phyloP scores from a whole-genome alignment of 31 red algal genomes.

The Asparagopsis taxiformis region DNA sequence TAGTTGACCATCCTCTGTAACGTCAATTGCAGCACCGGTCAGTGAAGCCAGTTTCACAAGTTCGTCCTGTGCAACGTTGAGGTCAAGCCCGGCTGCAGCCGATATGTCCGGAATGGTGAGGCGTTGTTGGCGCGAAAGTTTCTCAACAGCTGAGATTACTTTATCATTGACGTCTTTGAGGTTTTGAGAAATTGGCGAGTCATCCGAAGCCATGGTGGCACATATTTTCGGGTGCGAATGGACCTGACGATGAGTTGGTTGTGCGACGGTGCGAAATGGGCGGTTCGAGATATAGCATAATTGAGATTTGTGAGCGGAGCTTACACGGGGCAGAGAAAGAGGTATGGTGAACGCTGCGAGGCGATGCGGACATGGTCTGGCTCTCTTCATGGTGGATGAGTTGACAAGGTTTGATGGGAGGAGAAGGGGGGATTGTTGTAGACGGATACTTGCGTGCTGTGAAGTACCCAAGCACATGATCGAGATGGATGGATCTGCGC shows the following conservation, averaged over 20 bases:
- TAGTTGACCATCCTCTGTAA: constrained; percentile 70
- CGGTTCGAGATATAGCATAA: background rate
- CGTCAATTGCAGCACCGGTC: constrained; percentile 58
- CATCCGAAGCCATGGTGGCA: too few relatives aligned
- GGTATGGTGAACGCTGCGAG: background rate
- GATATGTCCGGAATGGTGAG: constrained; percentile 80
- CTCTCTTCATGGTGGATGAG: background rate
- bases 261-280: background rate
- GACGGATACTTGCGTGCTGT: too few relatives aligned
- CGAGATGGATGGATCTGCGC: too few relatives aligned
- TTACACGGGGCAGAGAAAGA: background rate
- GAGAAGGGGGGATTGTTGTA: too few relatives aligned
- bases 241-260: background rate
- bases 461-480: too few relatives aligned
- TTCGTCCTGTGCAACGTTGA: constrained; percentile 30
- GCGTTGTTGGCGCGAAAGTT: constrained; percentile 35
- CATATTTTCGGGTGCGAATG: background rate
- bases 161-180: constrained; percentile 37
- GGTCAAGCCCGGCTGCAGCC: constrained; percentile 36
- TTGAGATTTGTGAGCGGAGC: background rate
- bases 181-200: background rate
- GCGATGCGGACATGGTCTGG: background rate
- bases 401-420: too few relatives aligned
- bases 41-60: constrained; percentile 57
- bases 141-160: constrained; percentile 45